Conservation (phyloP, 148 eudicot genomes). For the Rhododendron griersonianum region DNA sequence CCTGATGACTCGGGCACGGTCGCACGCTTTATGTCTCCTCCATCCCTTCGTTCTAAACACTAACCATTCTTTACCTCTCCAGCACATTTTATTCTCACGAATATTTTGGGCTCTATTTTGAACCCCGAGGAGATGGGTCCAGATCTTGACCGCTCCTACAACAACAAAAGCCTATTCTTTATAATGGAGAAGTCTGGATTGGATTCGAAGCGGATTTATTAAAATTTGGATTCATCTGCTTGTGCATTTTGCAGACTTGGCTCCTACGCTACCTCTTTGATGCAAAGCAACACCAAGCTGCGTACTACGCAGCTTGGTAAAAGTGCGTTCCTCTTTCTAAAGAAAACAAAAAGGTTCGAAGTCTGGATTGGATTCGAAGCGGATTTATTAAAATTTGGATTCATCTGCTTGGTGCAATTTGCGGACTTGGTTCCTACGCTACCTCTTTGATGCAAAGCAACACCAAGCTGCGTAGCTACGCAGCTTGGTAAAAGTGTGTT, state of each 20-base stretch:
- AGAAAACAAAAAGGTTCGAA: not conserved
- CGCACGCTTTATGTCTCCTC: no score
- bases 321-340: not conserved
- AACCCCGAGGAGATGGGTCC: no score
- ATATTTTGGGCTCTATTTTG: no score
- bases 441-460: not conserved
- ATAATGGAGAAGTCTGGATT: not conserved
- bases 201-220: not conserved
- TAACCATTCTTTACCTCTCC: no score
- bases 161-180: not conserved
- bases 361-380: not conserved
- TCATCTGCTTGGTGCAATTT: not conserved
- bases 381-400: not conserved
- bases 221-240: not conserved
- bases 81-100: no score
- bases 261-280: not conserved
- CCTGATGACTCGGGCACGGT: no score
- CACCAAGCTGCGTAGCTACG: not conserved
- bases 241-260: not conserved
- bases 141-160: no score
- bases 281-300: not conserved
- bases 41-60: no score
- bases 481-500: not conserved
- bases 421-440: not conserved
- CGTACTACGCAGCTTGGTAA: not conserved